These are phyloP conservation scores for Flagelloscypha sp. DNA, from an alignment of 768 basidiomycete species.

Conservation along the genomic window DNA sequence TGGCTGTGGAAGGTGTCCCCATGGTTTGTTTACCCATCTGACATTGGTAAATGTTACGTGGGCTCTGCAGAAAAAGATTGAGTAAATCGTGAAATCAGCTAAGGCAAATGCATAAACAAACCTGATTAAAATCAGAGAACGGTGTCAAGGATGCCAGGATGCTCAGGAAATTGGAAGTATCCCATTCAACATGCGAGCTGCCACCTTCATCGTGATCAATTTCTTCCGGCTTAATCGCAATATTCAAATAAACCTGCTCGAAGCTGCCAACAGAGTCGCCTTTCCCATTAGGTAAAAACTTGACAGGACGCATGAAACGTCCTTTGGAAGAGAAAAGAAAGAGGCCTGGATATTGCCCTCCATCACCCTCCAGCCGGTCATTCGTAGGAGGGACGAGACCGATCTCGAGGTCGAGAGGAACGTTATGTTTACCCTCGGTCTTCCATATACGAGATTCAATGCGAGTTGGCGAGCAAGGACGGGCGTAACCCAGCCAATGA, in stretches of 20 bases:
- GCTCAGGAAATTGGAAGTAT: conserved; percentile 91
- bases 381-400: conserved; percentile 61
- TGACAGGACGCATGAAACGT: conserved; percentile 98
- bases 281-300: conserved; percentile 76
- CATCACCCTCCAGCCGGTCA: conserved; percentile 71
- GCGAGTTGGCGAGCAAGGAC: conserved; percentile 71
- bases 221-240: conserved; percentile 85
- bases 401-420: conserved; percentile 92
- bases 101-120: conserved; percentile 28
- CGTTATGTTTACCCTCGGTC: conserved; percentile 71
- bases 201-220: conserved; percentile 55
- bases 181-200: conserved; percentile 88
- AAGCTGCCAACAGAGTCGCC: conserved; percentile 92
- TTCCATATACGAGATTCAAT: conserved; percentile 89
- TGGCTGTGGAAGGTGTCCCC: conserved; percentile 93
- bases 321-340: conserved; percentile 83
- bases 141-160: conserved; percentile 97
- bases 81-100: conserved; percentile 12
- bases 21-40: conserved; percentile 99
- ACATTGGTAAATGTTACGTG: conserved; percentile 89
- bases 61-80: conserved; percentile 43
- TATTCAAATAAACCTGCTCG: conserved; percentile 99
- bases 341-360: conserved; percentile 95
- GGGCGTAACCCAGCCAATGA: conserved; percentile 89
- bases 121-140: conserved; percentile 99